Evolutionary conservation across 2,329 filamentous ascomycete species (phyloP).

Genomic region (Elsinoe fawcettii): DNA sequence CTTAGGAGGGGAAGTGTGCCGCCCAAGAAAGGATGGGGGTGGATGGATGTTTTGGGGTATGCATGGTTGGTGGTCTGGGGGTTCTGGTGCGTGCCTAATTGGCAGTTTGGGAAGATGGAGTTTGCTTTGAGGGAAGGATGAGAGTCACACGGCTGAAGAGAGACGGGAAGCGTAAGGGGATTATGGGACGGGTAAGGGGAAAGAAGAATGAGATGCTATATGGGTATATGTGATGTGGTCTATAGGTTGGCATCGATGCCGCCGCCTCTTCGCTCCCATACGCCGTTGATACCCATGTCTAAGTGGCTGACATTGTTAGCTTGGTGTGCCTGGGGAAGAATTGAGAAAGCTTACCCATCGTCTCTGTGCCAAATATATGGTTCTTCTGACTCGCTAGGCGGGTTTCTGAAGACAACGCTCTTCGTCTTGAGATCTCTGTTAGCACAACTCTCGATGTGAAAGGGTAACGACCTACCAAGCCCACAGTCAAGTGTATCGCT

Average conservation of each 20-base stretch:
- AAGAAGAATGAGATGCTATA: background rate
- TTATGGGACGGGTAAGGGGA: background rate
- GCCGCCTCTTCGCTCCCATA: constrained; percentile 17
- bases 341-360: constrained; percentile 13
- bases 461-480: constrained; percentile 11
- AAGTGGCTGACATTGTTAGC: constrained; percentile 1
- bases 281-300: constrained; percentile 17
- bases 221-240: background rate
- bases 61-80: background rate
- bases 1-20: background rate
- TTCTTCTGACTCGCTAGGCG: constrained; percentile 12
- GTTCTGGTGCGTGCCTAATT: background rate
- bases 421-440: constrained; percentile 6
- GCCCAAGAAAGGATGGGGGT: background rate
- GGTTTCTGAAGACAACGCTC: constrained; percentile 16
- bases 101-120: constrained; percentile 1
- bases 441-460: background rate
- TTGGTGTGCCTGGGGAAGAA: background rate
- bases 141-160: background rate
- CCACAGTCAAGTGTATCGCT: constrained; percentile 14
- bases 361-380: constrained; percentile 14
- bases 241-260: constrained; percentile 12
- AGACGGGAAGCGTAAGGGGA: background rate
- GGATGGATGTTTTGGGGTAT: background rate
- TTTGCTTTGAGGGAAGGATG: background rate